Evolutionary conservation across 306 rosid species (phyloP).

Genomic region (Aeschynomene evenia): DNA sequence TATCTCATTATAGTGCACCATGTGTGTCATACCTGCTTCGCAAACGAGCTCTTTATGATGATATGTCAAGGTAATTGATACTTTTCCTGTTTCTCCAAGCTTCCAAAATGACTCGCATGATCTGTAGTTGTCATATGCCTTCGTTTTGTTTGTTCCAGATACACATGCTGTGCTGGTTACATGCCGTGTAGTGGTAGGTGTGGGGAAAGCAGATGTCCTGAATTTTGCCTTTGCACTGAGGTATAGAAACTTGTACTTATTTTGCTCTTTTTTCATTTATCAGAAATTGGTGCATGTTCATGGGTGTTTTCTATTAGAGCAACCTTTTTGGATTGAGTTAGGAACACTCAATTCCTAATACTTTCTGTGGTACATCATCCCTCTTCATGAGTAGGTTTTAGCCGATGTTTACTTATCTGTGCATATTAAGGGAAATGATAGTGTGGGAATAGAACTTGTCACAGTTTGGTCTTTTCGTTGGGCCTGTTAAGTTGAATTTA

Average conservation of each 20-base stretch:
- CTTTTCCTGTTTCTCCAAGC: neutral
- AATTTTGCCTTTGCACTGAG: slow-evolving; percentile 85
- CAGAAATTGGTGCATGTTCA: slow-evolving; percentile 1
- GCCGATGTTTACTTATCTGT: neutral
- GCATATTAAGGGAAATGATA: slow-evolving; percentile 19
- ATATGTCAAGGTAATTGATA: slow-evolving; percentile 79
- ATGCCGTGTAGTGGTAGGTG: slow-evolving; percentile 77
- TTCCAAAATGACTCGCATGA: neutral
- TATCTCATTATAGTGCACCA: slow-evolving; percentile 59
- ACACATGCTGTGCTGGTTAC: slow-evolving; percentile 89
- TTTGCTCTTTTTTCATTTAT: neutral
- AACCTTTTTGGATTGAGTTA: no score
- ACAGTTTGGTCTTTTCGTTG: neutral
- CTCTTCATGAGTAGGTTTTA: neutral
- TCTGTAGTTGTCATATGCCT: neutral
- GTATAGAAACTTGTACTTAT: slow-evolving; percentile 35
- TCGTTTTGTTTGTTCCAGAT: slow-evolving; percentile 48
- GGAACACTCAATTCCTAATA: no score
- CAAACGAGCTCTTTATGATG: slow-evolving; percentile 79
- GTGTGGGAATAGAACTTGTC: neutral
- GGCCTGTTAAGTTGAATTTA: neutral
- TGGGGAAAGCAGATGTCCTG: slow-evolving; percentile 71
- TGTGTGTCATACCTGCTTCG: slow-evolving; percentile 89
- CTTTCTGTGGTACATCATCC: neutral
- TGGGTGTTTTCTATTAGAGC: slow-evolving; percentile 3